These are phyloP conservation scores for Lodderomyces jiufengensis DNA, from an alignment of 1,139 yeast genomes.

Conservation along the genomic window DNA sequence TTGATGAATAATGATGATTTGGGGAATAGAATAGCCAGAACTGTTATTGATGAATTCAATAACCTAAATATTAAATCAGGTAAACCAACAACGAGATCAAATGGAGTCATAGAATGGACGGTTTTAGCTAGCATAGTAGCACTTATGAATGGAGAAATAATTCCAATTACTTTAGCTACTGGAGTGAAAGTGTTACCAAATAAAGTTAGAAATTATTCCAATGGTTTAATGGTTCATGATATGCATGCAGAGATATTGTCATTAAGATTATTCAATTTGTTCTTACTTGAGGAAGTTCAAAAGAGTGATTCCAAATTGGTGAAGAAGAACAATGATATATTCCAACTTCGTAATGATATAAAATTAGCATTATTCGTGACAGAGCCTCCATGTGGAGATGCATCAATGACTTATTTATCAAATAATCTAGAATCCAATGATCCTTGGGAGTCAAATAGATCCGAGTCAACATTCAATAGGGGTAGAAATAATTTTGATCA, in stretches of 20 bases:
- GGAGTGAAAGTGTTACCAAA: slow-evolving; percentile 82
- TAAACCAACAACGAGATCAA: slow-evolving; percentile 57
- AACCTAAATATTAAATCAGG: slow-evolving; percentile 30
- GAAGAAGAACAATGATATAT: slow-evolving; percentile 14
- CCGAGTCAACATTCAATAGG: slow-evolving; percentile 24
- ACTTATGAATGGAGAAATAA: slow-evolving; percentile 21
- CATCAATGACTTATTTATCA: slow-evolving; percentile 49
- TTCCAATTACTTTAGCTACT: slow-evolving; percentile 58
- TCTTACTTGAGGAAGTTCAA: slow-evolving; percentile 26
- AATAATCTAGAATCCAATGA: slow-evolving; percentile 16
- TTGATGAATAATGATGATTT: slow-evolving; percentile 7
- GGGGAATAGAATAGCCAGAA: slow-evolving; percentile 16
- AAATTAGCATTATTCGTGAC: slow-evolving; percentile 63
- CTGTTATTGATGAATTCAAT: slow-evolving; percentile 20
- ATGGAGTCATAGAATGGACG: slow-evolving; percentile 78
- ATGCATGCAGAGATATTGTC: slow-evolving; percentile 84
- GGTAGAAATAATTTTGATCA: slow-evolving; percentile 63
- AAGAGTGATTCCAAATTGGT: slow-evolving; percentile 7
- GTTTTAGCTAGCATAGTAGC: slow-evolving; percentile 74
- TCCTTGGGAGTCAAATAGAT: slow-evolving; percentile 18
- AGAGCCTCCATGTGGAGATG: slow-evolving; percentile 92
- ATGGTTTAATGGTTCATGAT: slow-evolving; percentile 74
- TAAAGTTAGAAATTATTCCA: slow-evolving; percentile 31
- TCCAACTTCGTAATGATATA: slow-evolving; percentile 28
- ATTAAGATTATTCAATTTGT: slow-evolving; percentile 62